These are phyloP conservation scores for Penicillium aurantiogriseum DNA, from an alignment of 2,329 filamentous ascomycete genomes.

Conservation along the genomic window DNA sequence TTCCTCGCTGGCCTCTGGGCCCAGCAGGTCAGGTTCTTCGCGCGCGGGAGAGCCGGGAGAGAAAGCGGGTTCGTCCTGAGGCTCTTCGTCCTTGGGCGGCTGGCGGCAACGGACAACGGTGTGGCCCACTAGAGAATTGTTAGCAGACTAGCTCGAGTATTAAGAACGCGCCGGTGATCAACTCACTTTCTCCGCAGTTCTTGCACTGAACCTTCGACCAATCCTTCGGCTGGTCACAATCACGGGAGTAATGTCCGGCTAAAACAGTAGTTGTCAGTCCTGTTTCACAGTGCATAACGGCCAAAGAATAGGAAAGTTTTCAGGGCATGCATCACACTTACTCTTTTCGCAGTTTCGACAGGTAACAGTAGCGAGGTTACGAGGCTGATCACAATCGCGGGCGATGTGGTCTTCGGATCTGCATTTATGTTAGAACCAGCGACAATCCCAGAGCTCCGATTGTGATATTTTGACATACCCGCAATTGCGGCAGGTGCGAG, in stretches of 20 bases:
- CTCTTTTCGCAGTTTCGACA: constrained; percentile 49
- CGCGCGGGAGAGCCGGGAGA: not conserved
- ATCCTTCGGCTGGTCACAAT: constrained; percentile 46
- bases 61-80: not conserved
- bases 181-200: constrained; percentile 46
- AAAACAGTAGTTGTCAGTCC: constrained; percentile 11
- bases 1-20: not conserved
- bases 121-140: constrained; percentile 41
- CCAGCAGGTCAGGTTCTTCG: not conserved
- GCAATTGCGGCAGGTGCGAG: constrained; percentile 47
- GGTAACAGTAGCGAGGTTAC: constrained; percentile 39
- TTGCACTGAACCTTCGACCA: constrained; percentile 47
- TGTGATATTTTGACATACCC: constrained; percentile 32
- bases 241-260: constrained; percentile 45
- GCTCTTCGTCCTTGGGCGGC: constrained; percentile 19
- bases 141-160: constrained; percentile 6
- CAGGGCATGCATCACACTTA: constrained; percentile 17
- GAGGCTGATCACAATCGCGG: constrained; percentile 45
- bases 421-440: constrained; percentile 17
- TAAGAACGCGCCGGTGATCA: not conserved
- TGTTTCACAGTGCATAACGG: not conserved
- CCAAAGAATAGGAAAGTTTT: too few species aligned
- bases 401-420: constrained; percentile 45
- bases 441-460: not conserved
- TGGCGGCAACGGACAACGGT: constrained; percentile 41